Evolutionary conservation across 768 basidiomycete species (phyloP).

Genomic region (Phlebiopsis flavidoalba): DNA sequence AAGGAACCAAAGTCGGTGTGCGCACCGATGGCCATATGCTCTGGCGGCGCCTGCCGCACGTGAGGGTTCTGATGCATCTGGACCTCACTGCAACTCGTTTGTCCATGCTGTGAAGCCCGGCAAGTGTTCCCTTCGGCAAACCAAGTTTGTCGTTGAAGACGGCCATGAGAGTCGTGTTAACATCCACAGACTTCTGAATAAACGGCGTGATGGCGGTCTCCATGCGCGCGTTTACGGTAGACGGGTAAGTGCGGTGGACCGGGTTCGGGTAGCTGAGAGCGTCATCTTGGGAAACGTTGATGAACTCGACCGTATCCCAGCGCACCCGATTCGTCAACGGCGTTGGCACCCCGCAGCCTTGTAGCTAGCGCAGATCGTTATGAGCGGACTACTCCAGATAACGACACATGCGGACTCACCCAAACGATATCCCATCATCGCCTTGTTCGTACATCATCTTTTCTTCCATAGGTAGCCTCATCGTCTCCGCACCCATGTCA

Average conservation of each 20-base stretch:
- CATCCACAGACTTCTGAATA: slow-evolving; percentile 22
- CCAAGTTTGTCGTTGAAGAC: slow-evolving; percentile 28
- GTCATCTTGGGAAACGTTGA: slow-evolving; percentile 33
- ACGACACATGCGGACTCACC: slow-evolving; percentile 17
- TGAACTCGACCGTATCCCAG: slow-evolving; percentile 30
- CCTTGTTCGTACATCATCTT: slow-evolving; percentile 41
- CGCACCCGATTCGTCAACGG: slow-evolving; percentile 28
- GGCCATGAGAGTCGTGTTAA: slow-evolving; percentile 25
- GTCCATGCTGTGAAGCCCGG: slow-evolving; percentile 19
- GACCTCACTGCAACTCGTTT: slow-evolving; percentile 28
- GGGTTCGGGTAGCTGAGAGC: slow-evolving; percentile 26
- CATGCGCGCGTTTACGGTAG: slow-evolving; percentile 26
- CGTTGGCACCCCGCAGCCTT: slow-evolving; percentile 28
- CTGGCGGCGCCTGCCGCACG: slow-evolving; percentile 6
- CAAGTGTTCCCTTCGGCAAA: slow-evolving; percentile 26
- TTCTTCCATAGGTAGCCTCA: slow-evolving; percentile 37
- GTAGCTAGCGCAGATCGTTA: slow-evolving; percentile 12
- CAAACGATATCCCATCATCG: slow-evolving; percentile 33
- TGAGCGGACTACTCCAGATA: not conserved
- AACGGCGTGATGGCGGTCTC: slow-evolving; percentile 24
- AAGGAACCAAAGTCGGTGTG: slow-evolving; percentile 33
- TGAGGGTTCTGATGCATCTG: slow-evolving; percentile 29
- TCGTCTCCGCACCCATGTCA: slow-evolving; percentile 35
- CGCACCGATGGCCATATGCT: slow-evolving; percentile 24
- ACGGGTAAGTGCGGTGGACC: slow-evolving; percentile 29